These are phyloP conservation scores for Geum urbanum DNA, from an alignment of 306 rosid genomes.

Conservation along the genomic window DNA sequence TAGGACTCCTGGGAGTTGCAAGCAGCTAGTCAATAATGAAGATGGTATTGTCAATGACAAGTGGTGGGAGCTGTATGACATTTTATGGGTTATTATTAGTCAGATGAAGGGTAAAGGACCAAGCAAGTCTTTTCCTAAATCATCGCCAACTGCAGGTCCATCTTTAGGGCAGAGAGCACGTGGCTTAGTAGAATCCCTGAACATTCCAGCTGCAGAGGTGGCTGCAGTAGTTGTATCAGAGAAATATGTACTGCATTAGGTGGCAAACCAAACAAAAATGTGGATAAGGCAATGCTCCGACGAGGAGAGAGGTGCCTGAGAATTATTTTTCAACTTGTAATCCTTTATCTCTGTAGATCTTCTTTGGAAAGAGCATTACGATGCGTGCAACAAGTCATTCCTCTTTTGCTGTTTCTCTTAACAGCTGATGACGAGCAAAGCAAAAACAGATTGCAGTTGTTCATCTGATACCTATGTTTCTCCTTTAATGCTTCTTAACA, in stretches of 20 bases:
- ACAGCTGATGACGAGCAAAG: conserved; percentile 93
- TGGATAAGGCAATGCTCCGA: too few species aligned
- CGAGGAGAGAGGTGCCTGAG: conserved; percentile 89
- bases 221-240: conserved; percentile 96
- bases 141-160: conserved; percentile 54
- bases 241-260: conserved; percentile 83
- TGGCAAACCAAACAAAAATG: conserved; percentile 72
- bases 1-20: conserved; percentile 46
- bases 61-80: conserved; percentile 86
- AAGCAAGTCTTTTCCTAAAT: conserved; percentile 55
- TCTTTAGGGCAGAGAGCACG: conserved; percentile 99
- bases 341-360: conserved; percentile 76
- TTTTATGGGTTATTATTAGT: conserved; percentile 66
- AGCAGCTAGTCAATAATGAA: conserved; percentile 40
- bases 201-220: conserved; percentile 98
- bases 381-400: conserved; percentile 72
- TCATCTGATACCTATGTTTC: conserved; percentile 65
- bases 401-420: conserved; percentile 76
- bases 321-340: conserved; percentile 74
- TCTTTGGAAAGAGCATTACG: conserved; percentile 80
- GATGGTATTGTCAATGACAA: conserved; percentile 54
- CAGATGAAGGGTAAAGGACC: conserved; percentile 77
- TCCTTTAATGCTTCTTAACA: conserved; percentile 13
- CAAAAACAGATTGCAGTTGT: too few species aligned
- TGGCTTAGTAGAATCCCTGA: conserved; percentile 90